A percentile compares a stretch with the other conserved stretches of the same genome.
These are phyloP conservation scores for Hemileccinum impolitum DNA, from an alignment of 768 basidiomycete genomes.

Conservation along the genomic window DNA sequence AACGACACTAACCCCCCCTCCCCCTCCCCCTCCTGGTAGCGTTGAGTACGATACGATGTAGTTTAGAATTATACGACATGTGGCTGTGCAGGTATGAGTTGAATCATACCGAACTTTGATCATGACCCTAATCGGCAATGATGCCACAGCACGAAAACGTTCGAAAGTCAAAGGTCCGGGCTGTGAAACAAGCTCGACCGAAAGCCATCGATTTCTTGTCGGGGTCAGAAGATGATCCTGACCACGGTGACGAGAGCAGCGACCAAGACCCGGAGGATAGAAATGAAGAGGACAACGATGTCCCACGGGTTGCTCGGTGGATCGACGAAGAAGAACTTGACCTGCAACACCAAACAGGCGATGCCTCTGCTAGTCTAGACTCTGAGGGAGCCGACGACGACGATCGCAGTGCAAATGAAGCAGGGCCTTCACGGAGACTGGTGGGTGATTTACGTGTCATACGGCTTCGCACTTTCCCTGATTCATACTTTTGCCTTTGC, in stretches of 20 bases:
- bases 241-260: slow-evolving; percentile 24
- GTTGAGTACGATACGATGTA: no score
- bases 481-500: neutral
- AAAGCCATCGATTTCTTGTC: slow-evolving; percentile 18
- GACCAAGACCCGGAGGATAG: slow-evolving; percentile 10
- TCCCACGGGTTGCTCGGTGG: slow-evolving; percentile 61
- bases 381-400: slow-evolving; percentile 14
- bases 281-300: slow-evolving; percentile 31
- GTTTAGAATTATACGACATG: no score
- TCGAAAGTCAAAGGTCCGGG: slow-evolving; percentile 4
- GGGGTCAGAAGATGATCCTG: slow-evolving; percentile 5
- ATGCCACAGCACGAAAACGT: neutral
- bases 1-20: no score
- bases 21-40: no score
- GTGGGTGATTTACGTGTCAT: slow-evolving; percentile 4
- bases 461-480: neutral
- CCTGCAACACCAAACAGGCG: slow-evolving; percentile 10
- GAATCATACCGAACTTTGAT: no score
- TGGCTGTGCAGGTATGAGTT: no score
- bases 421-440: slow-evolving; percentile 13
- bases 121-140: slow-evolving; percentile 6
- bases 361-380: slow-evolving; percentile 3
- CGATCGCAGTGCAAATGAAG: neutral
- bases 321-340: slow-evolving; percentile 46
- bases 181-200: slow-evolving; percentile 10